Conservation (phyloP, 1,284 basidiomycete species). For the Ustilago shanxiensis region DNA sequence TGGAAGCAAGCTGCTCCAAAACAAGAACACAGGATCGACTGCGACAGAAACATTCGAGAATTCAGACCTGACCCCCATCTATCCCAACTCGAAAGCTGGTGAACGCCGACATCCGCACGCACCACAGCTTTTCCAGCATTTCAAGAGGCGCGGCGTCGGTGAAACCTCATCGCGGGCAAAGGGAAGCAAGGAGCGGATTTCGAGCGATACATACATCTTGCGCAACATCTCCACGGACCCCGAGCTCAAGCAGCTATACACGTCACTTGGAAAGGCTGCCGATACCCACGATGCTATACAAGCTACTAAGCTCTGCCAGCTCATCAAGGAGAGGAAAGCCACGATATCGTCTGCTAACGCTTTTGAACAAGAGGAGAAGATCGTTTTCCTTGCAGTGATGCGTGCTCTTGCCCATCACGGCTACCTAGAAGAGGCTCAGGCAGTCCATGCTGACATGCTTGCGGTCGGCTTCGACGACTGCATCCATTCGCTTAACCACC, state of each 20-base stretch:
- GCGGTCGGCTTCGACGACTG: conserved; percentile 25
- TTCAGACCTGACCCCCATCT: conserved; percentile 16
- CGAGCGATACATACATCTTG: conserved; percentile 28
- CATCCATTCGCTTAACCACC: conserved; percentile 46
- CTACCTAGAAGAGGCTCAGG: conserved; percentile 32
- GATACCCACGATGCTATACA: conserved; percentile 31
- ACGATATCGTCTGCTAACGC: conserved; percentile 3
- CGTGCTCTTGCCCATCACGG: conserved; percentile 44
- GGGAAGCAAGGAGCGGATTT: conserved; percentile 1
- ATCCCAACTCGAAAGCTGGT: conserved; percentile 37
- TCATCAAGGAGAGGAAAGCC: conserved; percentile 41
- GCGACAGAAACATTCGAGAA: not conserved
- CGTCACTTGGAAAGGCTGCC: conserved; percentile 22
- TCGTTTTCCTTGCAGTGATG: conserved; percentile 40
- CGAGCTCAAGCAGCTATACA: conserved; percentile 46
- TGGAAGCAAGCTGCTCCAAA: not conserved
- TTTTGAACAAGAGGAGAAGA: conserved; percentile 32
- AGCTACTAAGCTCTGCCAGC: conserved; percentile 23
- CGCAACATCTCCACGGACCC: conserved; percentile 38
- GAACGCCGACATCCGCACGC: conserved; percentile 40
- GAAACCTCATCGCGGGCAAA: conserved; percentile 1
- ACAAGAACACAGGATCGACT: not conserved
- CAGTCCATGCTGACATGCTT: conserved; percentile 51
- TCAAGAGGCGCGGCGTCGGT: conserved; percentile 1
- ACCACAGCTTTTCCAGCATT: conserved; percentile 37